A percentile compares a stretch with the other conserved stretches of the same genome.
These are phyloP conservation scores for Pseudopyricularia cyperi DNA, from an alignment of 2,329 filamentous ascomycete species.

Conservation along the genomic window DNA sequence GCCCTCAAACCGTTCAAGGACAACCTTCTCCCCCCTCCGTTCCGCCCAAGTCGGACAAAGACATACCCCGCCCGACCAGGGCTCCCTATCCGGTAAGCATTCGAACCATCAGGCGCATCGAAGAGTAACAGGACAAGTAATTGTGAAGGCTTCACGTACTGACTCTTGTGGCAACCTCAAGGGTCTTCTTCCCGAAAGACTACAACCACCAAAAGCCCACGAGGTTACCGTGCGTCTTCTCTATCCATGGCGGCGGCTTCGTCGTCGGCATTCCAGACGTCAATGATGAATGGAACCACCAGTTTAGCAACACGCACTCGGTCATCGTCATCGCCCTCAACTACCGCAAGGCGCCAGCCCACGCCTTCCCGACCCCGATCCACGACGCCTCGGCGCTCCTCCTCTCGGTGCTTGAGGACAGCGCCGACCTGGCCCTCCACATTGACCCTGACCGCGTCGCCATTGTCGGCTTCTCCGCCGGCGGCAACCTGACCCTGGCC, in stretches of 20 bases:
- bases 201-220: conserved; percentile 15
- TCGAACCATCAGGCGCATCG: background rate
- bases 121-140: background rate
- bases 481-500: conserved; percentile 30
- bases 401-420: conserved; percentile 25
- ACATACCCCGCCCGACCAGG: background rate
- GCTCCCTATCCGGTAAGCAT: conserved; percentile 1
- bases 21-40: background rate
- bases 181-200: conserved; percentile 24
- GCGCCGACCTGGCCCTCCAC: conserved; percentile 18
- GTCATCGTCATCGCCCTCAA: conserved; percentile 32
- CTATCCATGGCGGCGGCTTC: conserved; percentile 38
- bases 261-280: conserved; percentile 23
- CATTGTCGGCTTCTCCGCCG: conserved; percentile 34
- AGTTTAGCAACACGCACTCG: conserved; percentile 22
- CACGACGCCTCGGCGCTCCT: conserved; percentile 31
- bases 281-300: conserved; percentile 30
- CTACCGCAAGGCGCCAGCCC: conserved; percentile 30
- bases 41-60: background rate
- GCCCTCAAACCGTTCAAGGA: background rate
- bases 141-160: background rate
- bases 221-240: conserved; percentile 27
- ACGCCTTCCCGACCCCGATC: conserved; percentile 26
- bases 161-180: conserved; percentile 1
- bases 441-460: conserved; percentile 26